Evolutionary conservation across 2,329 filamentous ascomycete species (phyloP), one percentile per base, ranked within the genome.

Genomic region (Monosporascus ibericus): DNA sequence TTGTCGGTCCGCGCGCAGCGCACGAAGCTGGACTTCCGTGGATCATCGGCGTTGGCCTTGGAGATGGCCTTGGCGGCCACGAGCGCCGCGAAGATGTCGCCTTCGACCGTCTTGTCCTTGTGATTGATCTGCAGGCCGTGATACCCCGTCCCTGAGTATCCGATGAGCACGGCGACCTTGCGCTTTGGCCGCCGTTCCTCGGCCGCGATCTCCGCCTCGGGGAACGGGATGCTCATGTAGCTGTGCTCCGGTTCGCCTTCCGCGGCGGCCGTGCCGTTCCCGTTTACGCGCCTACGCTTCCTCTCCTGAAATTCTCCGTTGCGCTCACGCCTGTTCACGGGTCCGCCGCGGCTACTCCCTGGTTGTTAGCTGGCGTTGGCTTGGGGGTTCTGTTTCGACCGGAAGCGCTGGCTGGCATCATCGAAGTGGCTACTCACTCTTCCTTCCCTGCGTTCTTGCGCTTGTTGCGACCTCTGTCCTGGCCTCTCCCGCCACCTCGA

Each of bases 1-100:
- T 97, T 99, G 74, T 99, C 94, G 0, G 94, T 99, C 58, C 94
- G 82, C 4, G 94, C 94, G 70, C 94, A 99, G 58, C 94, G 87
- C 50, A 96, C 89, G 47, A 99, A 81, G 49, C 90, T 92, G 2
- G 91, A 95, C 72, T 99, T 99, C 71, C 95, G 95, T 4, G 92
- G 94, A 67, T 99, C 94, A 62, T 95, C 86, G 22, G 94, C 94
- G 67, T 99, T 99, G 56, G 90, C 90, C 71, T 97, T 97, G 48
- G 92, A 95, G 56, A 99, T 96, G 39, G 94, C 92, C 18, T 92
- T 89, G 3, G 94, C 92, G 3, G 85, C 84, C 56, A 99, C 87
- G 62, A 99, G 92, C 3, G 94, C 94, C 34, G 84, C 82, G 73
- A 99, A 99, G 3, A 99, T 76, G 63, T 99, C 94, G 44, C 92